Evolutionary conservation across 2,329 filamentous ascomycete species (phyloP).

Genomic region (Trichoderma sp.): DNA sequence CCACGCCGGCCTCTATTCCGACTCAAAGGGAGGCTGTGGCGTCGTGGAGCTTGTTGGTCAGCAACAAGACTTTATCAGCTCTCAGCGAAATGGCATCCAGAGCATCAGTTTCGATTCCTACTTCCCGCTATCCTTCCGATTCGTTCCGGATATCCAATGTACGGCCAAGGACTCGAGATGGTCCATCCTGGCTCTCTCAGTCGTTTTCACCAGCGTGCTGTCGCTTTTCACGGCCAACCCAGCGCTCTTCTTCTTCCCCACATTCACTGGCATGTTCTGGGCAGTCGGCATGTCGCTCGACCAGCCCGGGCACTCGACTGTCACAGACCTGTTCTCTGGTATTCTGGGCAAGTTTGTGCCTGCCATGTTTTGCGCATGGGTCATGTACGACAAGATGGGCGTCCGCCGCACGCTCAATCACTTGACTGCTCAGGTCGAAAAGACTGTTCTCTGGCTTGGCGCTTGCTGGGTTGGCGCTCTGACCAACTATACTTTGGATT

Average conservation of each 20-base stretch:
- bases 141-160: conserved; percentile 67
- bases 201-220: conserved; percentile 75
- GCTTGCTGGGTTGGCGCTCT: conserved; percentile 88
- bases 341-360: conserved; percentile 83
- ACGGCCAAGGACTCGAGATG: conserved; percentile 79
- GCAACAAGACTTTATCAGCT: conserved; percentile 64
- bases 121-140: conserved; percentile 86
- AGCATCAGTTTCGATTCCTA: conserved; percentile 83
- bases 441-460: conserved; percentile 87
- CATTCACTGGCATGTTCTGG: conserved; percentile 83
- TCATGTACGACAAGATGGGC: conserved; percentile 83
- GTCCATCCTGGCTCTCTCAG: conserved; percentile 79
- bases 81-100: conserved; percentile 71
- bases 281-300: conserved; percentile 91
- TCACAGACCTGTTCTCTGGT: conserved; percentile 74
- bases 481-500: conserved; percentile 93
- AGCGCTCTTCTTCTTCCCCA: conserved; percentile 79
- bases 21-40: conserved; percentile 77
- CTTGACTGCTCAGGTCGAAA: conserved; percentile 83
- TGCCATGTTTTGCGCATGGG: conserved; percentile 83
- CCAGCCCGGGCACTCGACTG: conserved; percentile 69
- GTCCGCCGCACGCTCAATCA: conserved; percentile 71
- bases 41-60: conserved; percentile 76
- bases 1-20: conserved; percentile 76
- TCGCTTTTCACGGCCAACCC: conserved; percentile 82